Percentiles rank a stretch among this genome's conserved stretches.
Conservation (phyloP, 768 basidiomycete genomes). For the Tylopilus sp. region DNA sequence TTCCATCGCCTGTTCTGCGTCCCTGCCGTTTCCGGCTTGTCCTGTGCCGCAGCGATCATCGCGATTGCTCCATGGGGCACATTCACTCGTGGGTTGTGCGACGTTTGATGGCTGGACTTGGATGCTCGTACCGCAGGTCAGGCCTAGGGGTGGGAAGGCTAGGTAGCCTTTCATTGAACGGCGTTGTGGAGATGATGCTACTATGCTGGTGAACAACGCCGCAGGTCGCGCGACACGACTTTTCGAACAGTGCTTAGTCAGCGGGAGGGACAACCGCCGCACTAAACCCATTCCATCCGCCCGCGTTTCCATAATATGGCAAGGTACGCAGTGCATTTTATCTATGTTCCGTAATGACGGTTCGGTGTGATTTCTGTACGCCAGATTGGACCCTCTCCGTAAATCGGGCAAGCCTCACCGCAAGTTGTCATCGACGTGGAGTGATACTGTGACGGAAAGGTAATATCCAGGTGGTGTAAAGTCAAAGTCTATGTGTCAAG, state of each 20-base stretch:
- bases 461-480: too few relatives aligned
- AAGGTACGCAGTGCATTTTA: neutral
- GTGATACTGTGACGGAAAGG: too few relatives aligned
- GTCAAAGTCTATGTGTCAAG: too few relatives aligned
- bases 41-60: neutral
- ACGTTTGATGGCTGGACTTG: neutral
- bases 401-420: too few relatives aligned
- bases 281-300: neutral
- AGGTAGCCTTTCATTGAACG: constrained; percentile 24
- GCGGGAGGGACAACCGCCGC: neutral
- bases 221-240: neutral
- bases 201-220: neutral
- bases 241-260: neutral
- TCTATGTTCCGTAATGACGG: too few relatives aligned
- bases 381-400: too few relatives aligned
- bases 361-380: too few relatives aligned
- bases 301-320: too few relatives aligned
- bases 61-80: neutral
- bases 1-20: constrained; percentile 1
- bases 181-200: neutral
- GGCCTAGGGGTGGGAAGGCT: constrained; percentile 25
- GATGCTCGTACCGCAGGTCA: neutral
- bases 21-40: neutral
- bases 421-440: too few relatives aligned
- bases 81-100: neutral